phyloP scores from a whole-genome alignment of 805 yeast genomes.

The Lipomyces sp. region DNA sequence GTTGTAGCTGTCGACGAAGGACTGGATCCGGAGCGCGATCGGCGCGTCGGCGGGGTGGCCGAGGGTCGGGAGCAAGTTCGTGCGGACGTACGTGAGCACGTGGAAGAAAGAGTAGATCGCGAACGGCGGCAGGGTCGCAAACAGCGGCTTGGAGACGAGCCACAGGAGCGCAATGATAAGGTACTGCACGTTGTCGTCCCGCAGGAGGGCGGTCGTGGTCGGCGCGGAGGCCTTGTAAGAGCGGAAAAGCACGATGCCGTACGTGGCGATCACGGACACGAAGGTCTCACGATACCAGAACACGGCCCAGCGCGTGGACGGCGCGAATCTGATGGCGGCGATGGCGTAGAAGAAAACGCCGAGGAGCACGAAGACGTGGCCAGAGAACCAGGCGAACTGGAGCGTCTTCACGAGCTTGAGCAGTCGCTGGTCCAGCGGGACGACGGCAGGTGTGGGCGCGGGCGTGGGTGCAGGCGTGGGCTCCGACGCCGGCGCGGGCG shows the following conservation, averaged over 20 bases:
- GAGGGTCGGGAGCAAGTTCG: constrained; percentile 62
- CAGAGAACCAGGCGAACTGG: constrained; percentile 73
- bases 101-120: constrained; percentile 79
- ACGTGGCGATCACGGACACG: constrained; percentile 65
- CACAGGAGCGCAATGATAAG: constrained; percentile 52
- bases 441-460: no score
- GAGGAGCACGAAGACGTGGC: constrained; percentile 51
- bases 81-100: constrained; percentile 64
- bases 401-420: constrained; percentile 32
- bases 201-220: constrained; percentile 38
- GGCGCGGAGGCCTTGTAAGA: constrained; percentile 38
- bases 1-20: constrained; percentile 52
- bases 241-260: constrained; percentile 72
- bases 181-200: constrained; percentile 74
- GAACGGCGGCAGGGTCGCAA: constrained; percentile 68
- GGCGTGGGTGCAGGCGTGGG: constrained; percentile 7
- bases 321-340: constrained; percentile 36
- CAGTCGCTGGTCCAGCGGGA: no score
- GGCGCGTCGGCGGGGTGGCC: constrained; percentile 39
- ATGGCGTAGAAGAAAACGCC: constrained; percentile 43
- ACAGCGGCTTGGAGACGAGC: constrained; percentile 57
- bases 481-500: constrained; percentile 11
- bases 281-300: constrained; percentile 59
- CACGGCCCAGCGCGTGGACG: constrained; percentile 37
- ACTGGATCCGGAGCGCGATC: constrained; percentile 38